Evolutionary conservation across 805 yeast species (phyloP).

Genomic region (Ogataea nonfermentans): DNA sequence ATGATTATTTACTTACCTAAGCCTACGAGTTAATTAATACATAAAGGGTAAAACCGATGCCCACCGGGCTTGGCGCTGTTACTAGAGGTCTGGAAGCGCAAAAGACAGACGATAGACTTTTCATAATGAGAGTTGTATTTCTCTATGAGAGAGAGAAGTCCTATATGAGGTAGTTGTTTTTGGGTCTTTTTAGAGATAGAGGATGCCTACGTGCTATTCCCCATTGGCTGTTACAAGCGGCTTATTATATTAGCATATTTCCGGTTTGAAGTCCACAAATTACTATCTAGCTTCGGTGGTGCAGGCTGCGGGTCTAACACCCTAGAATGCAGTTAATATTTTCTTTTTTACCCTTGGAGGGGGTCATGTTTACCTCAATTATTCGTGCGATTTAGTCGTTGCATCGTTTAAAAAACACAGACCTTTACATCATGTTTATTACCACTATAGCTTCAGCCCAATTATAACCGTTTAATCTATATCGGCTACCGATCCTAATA

Average conservation of each 20-base stretch:
- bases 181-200: slow-evolving; percentile 46
- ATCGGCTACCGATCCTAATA: slow-evolving; percentile 36
- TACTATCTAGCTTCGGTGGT: slow-evolving; percentile 59
- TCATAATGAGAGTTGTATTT: slow-evolving; percentile 37
- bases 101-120: slow-evolving; percentile 43
- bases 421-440: slow-evolving; percentile 42
- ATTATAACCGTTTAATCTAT: slow-evolving; percentile 59
- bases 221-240: slow-evolving; percentile 51
- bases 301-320: slow-evolving; percentile 49
- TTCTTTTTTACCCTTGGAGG: slow-evolving; percentile 68
- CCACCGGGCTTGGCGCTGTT: slow-evolving; percentile 51
- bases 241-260: slow-evolving; percentile 58
- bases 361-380: slow-evolving; percentile 54
- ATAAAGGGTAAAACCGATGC: slow-evolving; percentile 42
- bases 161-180: slow-evolving; percentile 41
- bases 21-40: slow-evolving; percentile 55
- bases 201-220: slow-evolving; percentile 50
- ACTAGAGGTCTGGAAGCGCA: slow-evolving; percentile 43
- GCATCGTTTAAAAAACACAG: slow-evolving; percentile 68
- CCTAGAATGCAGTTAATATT: slow-evolving; percentile 56
- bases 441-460: slow-evolving; percentile 52
- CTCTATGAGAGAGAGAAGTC: slow-evolving; percentile 19
- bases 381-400: slow-evolving; percentile 58
- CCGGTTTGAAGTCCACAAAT: slow-evolving; percentile 64
- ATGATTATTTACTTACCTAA: slow-evolving; percentile 56